Conservation (phyloP, 768 basidiomycete species). For the Macrolepiota albuminosa region DNA sequence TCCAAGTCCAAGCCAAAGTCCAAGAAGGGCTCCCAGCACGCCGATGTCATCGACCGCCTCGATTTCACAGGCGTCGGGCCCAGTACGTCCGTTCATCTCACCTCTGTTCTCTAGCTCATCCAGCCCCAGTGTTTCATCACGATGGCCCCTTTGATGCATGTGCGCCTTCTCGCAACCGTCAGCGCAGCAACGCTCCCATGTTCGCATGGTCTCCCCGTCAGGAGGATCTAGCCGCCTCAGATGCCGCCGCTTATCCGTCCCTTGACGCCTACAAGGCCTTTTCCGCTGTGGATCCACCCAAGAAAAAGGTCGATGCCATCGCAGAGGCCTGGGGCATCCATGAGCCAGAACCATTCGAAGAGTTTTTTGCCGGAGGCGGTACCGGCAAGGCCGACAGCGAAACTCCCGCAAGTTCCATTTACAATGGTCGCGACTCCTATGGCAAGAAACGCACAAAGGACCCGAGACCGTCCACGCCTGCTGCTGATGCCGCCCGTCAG, state of each 20-base stretch:
- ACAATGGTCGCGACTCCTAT: constrained; percentile 57
- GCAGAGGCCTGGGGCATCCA: constrained; percentile 93
- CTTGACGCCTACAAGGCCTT: constrained; percentile 42
- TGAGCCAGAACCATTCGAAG: constrained; percentile 88
- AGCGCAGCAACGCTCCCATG: constrained; percentile 78
- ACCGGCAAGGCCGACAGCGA: constrained; percentile 42
- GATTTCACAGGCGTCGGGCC: constrained; percentile 83
- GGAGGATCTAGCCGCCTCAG: constrained; percentile 34
- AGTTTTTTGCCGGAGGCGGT: constrained; percentile 82
- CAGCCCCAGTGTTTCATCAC: constrained; percentile 75
- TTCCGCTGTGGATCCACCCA: constrained; percentile 55
- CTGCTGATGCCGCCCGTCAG: constrained; percentile 22
- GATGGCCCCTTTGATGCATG: constrained; percentile 92
- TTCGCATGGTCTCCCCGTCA: constrained; percentile 58
- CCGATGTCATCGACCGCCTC: constrained; percentile 86
- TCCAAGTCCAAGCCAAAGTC: constrained; percentile 36
- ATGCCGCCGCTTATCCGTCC: constrained; percentile 50
- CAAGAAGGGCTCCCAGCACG: constrained; percentile 76
- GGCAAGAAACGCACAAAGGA: constrained; percentile 39
- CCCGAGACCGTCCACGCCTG: constrained; percentile 31
- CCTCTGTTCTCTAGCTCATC: constrained; percentile 7
- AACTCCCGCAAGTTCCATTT: constrained; percentile 63
- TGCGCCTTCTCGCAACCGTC: constrained; percentile 83
- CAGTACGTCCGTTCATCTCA: constrained; percentile 44
- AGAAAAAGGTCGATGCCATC: constrained; percentile 85